These are phyloP conservation scores for Purshia tridentata DNA, from an alignment of 306 rosid species.

Conservation along the genomic window DNA sequence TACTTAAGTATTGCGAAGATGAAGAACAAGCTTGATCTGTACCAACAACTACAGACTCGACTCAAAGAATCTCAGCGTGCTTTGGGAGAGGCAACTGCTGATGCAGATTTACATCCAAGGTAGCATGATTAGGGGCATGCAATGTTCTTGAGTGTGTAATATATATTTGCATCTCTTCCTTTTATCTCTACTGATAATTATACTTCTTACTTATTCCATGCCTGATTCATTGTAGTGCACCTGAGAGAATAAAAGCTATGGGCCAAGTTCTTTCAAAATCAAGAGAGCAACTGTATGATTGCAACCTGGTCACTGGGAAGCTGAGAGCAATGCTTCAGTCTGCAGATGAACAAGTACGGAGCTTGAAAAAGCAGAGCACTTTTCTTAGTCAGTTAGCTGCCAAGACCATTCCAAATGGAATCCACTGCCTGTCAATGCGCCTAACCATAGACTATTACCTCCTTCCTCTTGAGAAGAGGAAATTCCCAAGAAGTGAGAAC, in stretches of 20 bases:
- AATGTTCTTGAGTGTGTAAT: slow-evolving; percentile 14
- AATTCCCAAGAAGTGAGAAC: slow-evolving; percentile 78
- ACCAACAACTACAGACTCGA: slow-evolving; percentile 52
- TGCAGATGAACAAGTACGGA: slow-evolving; percentile 84
- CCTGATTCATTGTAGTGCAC: slow-evolving; percentile 59
- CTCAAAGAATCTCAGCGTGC: slow-evolving; percentile 68
- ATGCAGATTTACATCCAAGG: slow-evolving; percentile 73
- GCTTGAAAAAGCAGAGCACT: slow-evolving; percentile 86
- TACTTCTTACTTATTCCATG: slow-evolving; percentile 18
- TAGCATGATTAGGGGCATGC: slow-evolving; percentile 26
- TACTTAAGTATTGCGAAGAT: slow-evolving; percentile 74
- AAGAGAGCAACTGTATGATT: slow-evolving; percentile 75
- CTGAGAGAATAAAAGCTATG: slow-evolving; percentile 61
- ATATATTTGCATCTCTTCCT: slow-evolving; percentile 9
- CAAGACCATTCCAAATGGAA: slow-evolving; percentile 85
- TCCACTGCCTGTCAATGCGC: slow-evolving; percentile 90
- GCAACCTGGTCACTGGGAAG: slow-evolving; percentile 76
- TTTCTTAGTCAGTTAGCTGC: slow-evolving; percentile 95
- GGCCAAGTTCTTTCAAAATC: slow-evolving; percentile 75
- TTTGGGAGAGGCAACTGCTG: slow-evolving; percentile 70
- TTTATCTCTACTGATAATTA: slow-evolving; percentile 17
- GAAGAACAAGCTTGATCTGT: slow-evolving; percentile 56
- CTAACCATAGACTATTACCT: slow-evolving; percentile 87
- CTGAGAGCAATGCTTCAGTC: slow-evolving; percentile 93
- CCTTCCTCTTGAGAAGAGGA: slow-evolving; percentile 72